A percentile compares a stretch with the other conserved stretches of the same genome.
Evolutionary conservation across 768 basidiomycete genomes (phyloP).

Genomic region (Trametes elegans): DNA sequence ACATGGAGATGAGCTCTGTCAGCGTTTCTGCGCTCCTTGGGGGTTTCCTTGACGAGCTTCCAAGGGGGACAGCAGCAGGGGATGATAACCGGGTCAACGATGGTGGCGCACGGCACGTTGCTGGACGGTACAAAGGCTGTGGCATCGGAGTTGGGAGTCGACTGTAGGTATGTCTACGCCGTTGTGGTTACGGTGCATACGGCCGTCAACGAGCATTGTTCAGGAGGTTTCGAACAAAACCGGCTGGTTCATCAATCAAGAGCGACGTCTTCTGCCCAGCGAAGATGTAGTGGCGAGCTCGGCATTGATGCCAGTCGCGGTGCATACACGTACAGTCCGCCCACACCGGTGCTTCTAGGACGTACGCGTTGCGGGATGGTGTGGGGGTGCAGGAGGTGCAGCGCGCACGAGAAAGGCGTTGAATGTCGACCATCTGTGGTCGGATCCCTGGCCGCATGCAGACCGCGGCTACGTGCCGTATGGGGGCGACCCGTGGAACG

Average conservation of each 20-base stretch:
- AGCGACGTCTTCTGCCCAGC: background rate
- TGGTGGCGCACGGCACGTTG: conserved; percentile 17
- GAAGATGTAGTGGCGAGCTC: conserved; percentile 2
- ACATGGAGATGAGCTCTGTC: conserved; percentile 13
- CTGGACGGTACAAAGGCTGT: conserved; percentile 3
- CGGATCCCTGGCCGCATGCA: conserved; percentile 1
- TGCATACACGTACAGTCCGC: conserved; percentile 14
- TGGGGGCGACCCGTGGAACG: conserved; percentile 1
- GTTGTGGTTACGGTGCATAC: background rate
- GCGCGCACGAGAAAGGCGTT: conserved; percentile 1
- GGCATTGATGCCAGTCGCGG: conserved; percentile 16
- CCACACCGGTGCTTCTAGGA: conserved; percentile 16
- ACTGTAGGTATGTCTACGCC: background rate
- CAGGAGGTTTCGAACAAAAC: conserved; percentile 3
- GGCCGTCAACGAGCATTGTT: background rate
- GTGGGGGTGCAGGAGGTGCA: conserved; percentile 6
- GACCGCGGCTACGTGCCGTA: conserved; percentile 4
- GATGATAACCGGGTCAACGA: conserved; percentile 13
- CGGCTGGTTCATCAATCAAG: conserved; percentile 13
- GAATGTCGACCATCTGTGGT: conserved; percentile 4
- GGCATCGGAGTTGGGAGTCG: background rate
- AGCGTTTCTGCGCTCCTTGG: conserved; percentile 7
- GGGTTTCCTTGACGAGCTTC: conserved; percentile 1
- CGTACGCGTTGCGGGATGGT: conserved; percentile 9
- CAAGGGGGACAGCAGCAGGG: background rate